Evolutionary conservation across 1,284 basidiomycete genomes (phyloP), one percentile per base, ranked within the genome.

Genomic region (Ceratobasidium sp.): DNA sequence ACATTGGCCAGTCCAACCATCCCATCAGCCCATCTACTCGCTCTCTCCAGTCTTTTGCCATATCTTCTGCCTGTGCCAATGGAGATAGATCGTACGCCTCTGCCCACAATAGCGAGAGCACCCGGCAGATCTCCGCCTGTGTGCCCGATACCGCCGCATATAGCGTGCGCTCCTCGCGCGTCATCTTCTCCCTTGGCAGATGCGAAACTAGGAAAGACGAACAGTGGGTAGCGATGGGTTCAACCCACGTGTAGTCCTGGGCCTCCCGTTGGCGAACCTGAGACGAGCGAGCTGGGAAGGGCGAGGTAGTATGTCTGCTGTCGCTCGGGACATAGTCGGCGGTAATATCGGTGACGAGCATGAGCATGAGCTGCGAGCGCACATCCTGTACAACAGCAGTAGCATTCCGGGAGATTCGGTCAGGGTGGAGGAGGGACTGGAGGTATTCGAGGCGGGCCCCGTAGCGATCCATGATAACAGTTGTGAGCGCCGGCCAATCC

Each of bases 401-500:
- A 17, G 77, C 61, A 29, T 75, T 77, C 13, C 19, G 40, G 15
- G 43, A 13, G 29, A 62, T 29, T 32, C 25, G 43, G 29, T 62
- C 69, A 5, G 68, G 46, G 5, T 82, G 82, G n/a, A 89, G 80
- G 8, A 86, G 79, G 77, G 85, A 80, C 1, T 78, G 83, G 1
- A 85, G 79, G 11, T 84, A 76, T 75, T 88, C 85, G 25, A 89
- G 80, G 1, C 88, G 82, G 32, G 83, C 81, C 0, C 82, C 83
- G 65, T 85, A 87, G 29, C 88, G 84, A 51, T 88, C 85, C 1
- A 85, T 82, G 6, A 88, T 80, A 37, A 85, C 82, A 25, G 83
- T 83, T 25, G 84, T 68, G 34, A 89, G 80, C 1, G 83, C 82
- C 40, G 78, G 79, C 88, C 88, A 89, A 78, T 88, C 85, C 4